Conservation (phyloP, 306 rosid species). For the Albizia julibrissin region DNA sequence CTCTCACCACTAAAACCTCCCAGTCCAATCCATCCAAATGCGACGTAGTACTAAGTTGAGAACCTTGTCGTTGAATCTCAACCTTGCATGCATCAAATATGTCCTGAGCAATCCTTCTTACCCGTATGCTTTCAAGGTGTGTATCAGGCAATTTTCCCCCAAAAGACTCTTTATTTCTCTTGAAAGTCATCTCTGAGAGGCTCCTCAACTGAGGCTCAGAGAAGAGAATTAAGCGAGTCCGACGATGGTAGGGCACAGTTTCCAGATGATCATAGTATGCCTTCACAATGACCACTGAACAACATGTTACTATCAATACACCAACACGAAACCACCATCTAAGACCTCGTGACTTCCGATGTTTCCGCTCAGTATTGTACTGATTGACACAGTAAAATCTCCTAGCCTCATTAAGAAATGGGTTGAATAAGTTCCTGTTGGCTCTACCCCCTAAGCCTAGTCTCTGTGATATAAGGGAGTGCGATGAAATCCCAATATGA, state of each 20-base stretch:
- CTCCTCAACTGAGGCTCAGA: conserved; percentile 53
- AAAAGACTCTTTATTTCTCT: conserved; percentile 48
- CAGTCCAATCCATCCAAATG: conserved; percentile 79
- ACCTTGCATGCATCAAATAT: conserved; percentile 63
- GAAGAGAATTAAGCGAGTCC: conserved; percentile 66
- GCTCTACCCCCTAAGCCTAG: conserved; percentile 20
- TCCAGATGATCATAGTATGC: conserved; percentile 62
- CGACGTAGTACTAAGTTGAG: conserved; percentile 37
- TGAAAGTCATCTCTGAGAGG: conserved; percentile 61
- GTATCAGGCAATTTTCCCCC: conserved; percentile 65
- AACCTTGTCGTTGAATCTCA: conserved; percentile 35
- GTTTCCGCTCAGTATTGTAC: conserved; percentile 34
- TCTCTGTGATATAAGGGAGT: not conserved
- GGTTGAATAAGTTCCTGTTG: conserved; percentile 25
- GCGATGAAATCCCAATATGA: not conserved
- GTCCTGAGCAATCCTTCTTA: conserved; percentile 62
- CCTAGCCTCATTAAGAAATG: conserved; percentile 39
- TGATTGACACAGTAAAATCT: conserved; percentile 75
- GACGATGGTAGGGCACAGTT: conserved; percentile 65
- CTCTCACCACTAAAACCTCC: conserved; percentile 82
- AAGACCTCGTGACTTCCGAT: conserved; percentile 60
- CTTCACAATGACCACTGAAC: conserved; percentile 58
- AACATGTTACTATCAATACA: conserved; percentile 41
- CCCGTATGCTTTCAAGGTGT: conserved; percentile 74
- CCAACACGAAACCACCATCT: conserved; percentile 51